Conservation (phyloP, 208 protist species). For the Acanthamoeba culbertsoni region DNA sequence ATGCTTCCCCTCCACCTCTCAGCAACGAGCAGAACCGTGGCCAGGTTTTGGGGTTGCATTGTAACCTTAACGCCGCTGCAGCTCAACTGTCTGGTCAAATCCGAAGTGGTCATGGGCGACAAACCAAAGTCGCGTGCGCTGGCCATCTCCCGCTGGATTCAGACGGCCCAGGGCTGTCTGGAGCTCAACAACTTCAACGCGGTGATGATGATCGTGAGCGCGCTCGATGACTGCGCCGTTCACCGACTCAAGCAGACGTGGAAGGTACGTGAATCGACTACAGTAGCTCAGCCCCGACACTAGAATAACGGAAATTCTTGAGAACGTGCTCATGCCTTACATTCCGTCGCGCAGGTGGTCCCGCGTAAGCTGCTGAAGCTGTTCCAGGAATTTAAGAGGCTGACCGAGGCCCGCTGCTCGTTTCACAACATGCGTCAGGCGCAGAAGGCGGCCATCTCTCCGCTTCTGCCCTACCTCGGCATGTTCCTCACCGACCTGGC, state of each 20-base stretch:
- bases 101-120: slow-evolving; percentile 16
- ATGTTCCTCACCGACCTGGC: slow-evolving; percentile 30
- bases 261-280: no score
- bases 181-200: slow-evolving; percentile 43
- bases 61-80: neutral
- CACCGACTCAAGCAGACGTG: slow-evolving; percentile 17
- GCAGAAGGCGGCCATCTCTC: neutral
- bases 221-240: slow-evolving; percentile 7
- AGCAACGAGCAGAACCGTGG: neutral
- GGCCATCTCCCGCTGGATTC: slow-evolving; percentile 13
- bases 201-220: slow-evolving; percentile 50
- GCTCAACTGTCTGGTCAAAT: neutral
- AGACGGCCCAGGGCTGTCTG: slow-evolving; percentile 1
- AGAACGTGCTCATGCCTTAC: no score
- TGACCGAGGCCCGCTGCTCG: neutral
- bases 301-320: no score
- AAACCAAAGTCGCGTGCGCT: neutral
- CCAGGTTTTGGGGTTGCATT: neutral
- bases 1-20: neutral
- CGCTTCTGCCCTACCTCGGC: slow-evolving; percentile 8
- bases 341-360: neutral
- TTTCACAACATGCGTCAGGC: slow-evolving; percentile 10
- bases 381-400: neutral
- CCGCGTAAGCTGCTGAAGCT: neutral
- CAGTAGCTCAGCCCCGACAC: no score